Conservation (phyloP, 2,329 filamentous ascomycete genomes). For the Hymenoscyphus fructigenus region DNA sequence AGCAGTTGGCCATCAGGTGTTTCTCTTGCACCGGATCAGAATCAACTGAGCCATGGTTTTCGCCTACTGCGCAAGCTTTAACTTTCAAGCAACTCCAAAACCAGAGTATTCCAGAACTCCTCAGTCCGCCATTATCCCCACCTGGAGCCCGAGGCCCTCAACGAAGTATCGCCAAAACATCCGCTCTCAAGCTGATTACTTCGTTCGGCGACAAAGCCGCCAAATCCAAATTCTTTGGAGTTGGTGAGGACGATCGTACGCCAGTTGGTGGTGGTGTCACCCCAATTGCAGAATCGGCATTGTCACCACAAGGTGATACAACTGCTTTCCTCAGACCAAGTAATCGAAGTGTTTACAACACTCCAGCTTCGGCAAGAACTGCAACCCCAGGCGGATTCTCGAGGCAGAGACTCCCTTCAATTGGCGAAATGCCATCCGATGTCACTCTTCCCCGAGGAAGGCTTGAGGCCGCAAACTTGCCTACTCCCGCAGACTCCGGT, state of each 20-base stretch:
- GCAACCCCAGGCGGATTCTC: slow-evolving; percentile 59
- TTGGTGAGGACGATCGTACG: slow-evolving; percentile 60
- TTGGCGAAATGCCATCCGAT: slow-evolving; percentile 66
- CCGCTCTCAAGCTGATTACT: slow-evolving; percentile 87
- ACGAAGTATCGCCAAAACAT: slow-evolving; percentile 71
- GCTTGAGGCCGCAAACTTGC: slow-evolving; percentile 41
- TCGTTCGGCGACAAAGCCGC: slow-evolving; percentile 68
- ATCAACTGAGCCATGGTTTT: slow-evolving; percentile 82
- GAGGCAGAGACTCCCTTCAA: slow-evolving; percentile 71
- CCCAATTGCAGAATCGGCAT: slow-evolving; percentile 78
- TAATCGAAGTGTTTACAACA: slow-evolving; percentile 67
- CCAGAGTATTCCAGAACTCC: slow-evolving; percentile 57
- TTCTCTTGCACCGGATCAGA: slow-evolving; percentile 90
- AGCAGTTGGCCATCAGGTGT: slow-evolving; percentile 86
- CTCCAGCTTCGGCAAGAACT: slow-evolving; percentile 65
- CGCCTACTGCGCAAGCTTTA: slow-evolving; percentile 70
- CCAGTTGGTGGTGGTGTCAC: slow-evolving; percentile 81
- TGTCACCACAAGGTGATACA: slow-evolving; percentile 66
- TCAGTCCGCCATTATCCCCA: slow-evolving; percentile 74
- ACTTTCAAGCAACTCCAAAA: slow-evolving; percentile 58
- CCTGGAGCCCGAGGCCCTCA: slow-evolving; percentile 61
- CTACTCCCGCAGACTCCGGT: slow-evolving; percentile 46
- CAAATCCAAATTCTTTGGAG: slow-evolving; percentile 64
- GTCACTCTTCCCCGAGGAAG: slow-evolving; percentile 44
- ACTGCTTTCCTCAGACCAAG: slow-evolving; percentile 69